These are phyloP conservation scores for Orbilia oligospora DNA, from an alignment of 2,329 filamentous ascomycete species.

Conservation along the genomic window DNA sequence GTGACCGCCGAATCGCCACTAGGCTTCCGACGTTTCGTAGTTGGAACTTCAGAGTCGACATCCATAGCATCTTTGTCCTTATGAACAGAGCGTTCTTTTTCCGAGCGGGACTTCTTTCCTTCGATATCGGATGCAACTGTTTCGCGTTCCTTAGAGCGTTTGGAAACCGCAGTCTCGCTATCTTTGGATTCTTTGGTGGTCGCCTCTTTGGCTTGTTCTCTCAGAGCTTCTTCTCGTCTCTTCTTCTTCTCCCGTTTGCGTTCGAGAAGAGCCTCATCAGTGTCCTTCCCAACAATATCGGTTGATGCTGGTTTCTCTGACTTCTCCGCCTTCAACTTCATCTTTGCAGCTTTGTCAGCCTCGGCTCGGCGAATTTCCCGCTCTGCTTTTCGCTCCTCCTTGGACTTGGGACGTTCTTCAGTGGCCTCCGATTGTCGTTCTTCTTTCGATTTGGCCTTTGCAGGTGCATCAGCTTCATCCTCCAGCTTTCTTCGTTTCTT, in stretches of 20 bases:
- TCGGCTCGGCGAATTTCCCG: constrained; percentile 49
- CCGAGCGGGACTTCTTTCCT: constrained; percentile 47
- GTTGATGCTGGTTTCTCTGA: constrained; percentile 44
- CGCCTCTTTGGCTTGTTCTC: constrained; percentile 39
- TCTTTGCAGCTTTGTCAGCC: constrained; percentile 35
- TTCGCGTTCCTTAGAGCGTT: constrained; percentile 53
- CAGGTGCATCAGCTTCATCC: constrained; percentile 55
- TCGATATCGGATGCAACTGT: constrained; percentile 46
- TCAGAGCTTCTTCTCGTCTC: constrained; percentile 48
- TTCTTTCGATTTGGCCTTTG: constrained; percentile 33
- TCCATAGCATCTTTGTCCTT: constrained; percentile 58
- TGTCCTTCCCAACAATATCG: constrained; percentile 40
- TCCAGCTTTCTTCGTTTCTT: constrained; percentile 61
- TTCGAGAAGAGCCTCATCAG: constrained; percentile 51
- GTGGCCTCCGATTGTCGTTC: constrained; percentile 24
- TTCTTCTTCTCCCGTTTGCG: constrained; percentile 61
- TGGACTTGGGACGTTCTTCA: constrained; percentile 34
- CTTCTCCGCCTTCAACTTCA: constrained; percentile 46
- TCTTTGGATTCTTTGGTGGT: constrained; percentile 31
- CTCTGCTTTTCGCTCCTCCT: constrained; percentile 53
- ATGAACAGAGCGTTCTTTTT: constrained; percentile 33
- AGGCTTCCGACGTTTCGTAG: constrained; percentile 38
- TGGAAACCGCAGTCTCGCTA: neutral
- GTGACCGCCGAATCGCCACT: constrained; percentile 38
- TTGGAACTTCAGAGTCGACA: constrained; percentile 48